Conservation (phyloP, 1,139 yeast genomes). For the Pichia sp. region DNA sequence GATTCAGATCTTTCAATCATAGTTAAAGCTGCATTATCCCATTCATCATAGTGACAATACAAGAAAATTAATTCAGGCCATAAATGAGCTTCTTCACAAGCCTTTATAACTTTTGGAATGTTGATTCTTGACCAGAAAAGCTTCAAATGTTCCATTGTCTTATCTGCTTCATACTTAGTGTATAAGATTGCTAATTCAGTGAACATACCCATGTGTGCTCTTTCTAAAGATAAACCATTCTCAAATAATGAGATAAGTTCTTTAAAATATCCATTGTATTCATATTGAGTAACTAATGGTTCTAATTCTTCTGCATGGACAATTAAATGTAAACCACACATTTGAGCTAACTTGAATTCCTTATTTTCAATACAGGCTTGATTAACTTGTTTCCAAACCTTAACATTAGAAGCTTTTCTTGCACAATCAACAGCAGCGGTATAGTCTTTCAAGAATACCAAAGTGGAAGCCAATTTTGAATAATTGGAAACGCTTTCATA, state of each 20-base stretch:
- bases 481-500: slow-evolving; percentile 85
- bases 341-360: slow-evolving; percentile 95
- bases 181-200: slow-evolving; percentile 90
- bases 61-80: slow-evolving; percentile 96
- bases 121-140: slow-evolving; percentile 97
- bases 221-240: slow-evolving; percentile 91
- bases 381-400: slow-evolving; percentile 96
- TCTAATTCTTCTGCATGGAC: slow-evolving; percentile 96
- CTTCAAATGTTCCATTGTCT: slow-evolving; percentile 93
- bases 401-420: slow-evolving; percentile 89
- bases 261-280: slow-evolving; percentile 82
- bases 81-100: slow-evolving; percentile 87
- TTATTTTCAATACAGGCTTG: slow-evolving; percentile 92
- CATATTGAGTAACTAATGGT: slow-evolving; percentile 81
- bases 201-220: slow-evolving; percentile 99
- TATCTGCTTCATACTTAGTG: slow-evolving; percentile 83
- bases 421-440: slow-evolving; percentile 99
- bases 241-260: slow-evolving; percentile 89
- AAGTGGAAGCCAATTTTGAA: slow-evolving; percentile 90
- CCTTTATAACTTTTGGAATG: slow-evolving; percentile 93
- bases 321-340: slow-evolving; percentile 94
- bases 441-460: slow-evolving; percentile 85
- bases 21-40: slow-evolving; percentile 98
- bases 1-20: slow-evolving; percentile 93
- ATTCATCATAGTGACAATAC: slow-evolving; percentile 97